Evolutionary conservation across 495 filamentous ascomycete genomes (phyloP).

Genomic region (Terfezia claveryi): DNA sequence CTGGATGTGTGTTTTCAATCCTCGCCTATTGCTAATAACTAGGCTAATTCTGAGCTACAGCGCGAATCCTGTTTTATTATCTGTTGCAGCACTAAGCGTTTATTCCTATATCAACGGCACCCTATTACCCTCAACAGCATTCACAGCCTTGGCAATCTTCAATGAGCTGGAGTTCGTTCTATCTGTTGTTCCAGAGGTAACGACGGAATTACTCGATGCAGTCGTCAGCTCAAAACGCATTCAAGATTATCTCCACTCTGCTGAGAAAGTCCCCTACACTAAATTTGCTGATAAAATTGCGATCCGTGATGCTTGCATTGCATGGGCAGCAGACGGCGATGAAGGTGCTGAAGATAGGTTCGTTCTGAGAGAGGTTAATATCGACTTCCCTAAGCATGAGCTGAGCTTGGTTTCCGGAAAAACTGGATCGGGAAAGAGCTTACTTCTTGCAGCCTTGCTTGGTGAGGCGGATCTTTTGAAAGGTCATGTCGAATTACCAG

Average conservation of each 20-base stretch:
- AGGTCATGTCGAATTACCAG: conserved; percentile 31
- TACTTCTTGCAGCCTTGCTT: conserved; percentile 40
- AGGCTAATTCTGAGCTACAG: neutral
- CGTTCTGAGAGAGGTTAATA: conserved; percentile 36
- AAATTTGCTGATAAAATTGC: conserved; percentile 35
- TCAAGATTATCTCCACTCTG: conserved; percentile 42
- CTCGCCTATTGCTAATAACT: neutral
- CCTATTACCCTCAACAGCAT: conserved; percentile 53
- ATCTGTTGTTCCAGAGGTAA: conserved; percentile 49
- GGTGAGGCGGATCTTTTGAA: conserved; percentile 38
- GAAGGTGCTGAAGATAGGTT: conserved; percentile 34
- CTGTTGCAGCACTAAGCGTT: conserved; percentile 44
- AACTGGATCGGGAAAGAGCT: conserved; percentile 46
- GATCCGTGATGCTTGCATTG: conserved; percentile 46
- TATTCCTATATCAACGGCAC: conserved; percentile 41
- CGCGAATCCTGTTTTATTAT: conserved; percentile 43
- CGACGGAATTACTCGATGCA: conserved; percentile 45
- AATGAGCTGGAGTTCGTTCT: conserved; percentile 46
- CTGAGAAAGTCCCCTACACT: conserved; percentile 40
- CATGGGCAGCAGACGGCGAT: conserved; percentile 46
- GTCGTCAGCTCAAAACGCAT: conserved; percentile 55
- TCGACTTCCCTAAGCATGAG: conserved; percentile 42
- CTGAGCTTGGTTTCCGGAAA: conserved; percentile 50
- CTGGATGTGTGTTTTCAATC: conserved; percentile 37
- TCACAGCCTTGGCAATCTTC: conserved; percentile 60